A percentile compares a stretch with the other conserved stretches of the same genome.
These are phyloP conservation scores for Sclerotinia trifoliorum DNA, from an alignment of 2,329 filamentous ascomycete genomes.

Conservation along the genomic window DNA sequence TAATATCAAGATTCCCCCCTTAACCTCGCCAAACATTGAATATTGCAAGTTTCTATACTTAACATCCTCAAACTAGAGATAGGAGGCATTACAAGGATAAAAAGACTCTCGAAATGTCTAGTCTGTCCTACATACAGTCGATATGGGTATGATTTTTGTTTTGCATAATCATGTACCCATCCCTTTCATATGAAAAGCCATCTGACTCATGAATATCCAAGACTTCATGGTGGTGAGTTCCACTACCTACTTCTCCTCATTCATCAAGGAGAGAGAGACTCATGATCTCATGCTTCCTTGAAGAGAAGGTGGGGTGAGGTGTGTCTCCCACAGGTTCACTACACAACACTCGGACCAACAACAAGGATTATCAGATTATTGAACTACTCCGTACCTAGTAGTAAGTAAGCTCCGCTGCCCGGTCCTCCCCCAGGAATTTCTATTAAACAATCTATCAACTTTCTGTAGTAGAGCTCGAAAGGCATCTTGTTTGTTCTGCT, in stretches of 20 bases:
- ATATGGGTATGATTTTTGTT: no score
- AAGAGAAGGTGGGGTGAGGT: background rate
- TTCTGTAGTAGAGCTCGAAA: background rate
- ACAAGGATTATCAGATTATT: slow-evolving; percentile 4
- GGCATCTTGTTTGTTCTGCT: background rate
- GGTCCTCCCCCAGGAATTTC: slow-evolving; percentile 3
- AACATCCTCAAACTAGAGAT: background rate
- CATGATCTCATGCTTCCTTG: background rate
- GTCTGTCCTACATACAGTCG: no score
- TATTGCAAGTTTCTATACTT: background rate
- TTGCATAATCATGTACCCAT: background rate
- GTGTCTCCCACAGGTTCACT: background rate
- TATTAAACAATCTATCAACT: background rate
- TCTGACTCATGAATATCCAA: background rate
- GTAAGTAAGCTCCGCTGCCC: slow-evolving; percentile 2
- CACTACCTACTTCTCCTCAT: background rate
- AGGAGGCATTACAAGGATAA: background rate
- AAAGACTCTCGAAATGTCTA: background rate
- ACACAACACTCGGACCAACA: slow-evolving; percentile 7
- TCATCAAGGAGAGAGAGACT: background rate
- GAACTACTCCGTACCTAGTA: background rate
- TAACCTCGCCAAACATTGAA: background rate
- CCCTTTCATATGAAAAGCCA: background rate
- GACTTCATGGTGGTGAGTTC: background rate
- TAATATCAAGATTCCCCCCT: no score